Conservation (phyloP, 495 filamentous ascomycete species). For the Penicillium nucicola region DNA sequence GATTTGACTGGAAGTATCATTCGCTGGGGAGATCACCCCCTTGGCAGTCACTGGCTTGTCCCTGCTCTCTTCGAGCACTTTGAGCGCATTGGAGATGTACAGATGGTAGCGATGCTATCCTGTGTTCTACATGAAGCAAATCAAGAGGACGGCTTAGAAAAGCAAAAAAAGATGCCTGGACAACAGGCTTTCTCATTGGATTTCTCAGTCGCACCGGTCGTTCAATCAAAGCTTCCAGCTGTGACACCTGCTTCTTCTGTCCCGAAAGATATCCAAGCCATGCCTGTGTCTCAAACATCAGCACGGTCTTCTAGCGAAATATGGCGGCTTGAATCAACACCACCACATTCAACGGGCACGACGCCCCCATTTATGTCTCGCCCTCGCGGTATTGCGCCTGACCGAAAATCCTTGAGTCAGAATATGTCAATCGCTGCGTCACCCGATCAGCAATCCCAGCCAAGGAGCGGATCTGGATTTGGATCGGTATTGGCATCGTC, state of each 20-base stretch:
- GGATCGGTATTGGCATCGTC: constrained; percentile 65
- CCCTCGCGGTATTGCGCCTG: constrained; percentile 28
- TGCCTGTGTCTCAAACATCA: constrained; percentile 57
- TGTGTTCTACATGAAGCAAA: constrained; percentile 76
- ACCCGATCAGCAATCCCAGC: constrained; percentile 56
- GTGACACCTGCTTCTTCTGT: constrained; percentile 47
- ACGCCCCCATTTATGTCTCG: constrained; percentile 58
- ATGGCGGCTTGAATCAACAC: constrained; percentile 44
- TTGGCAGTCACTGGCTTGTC: constrained; percentile 73
- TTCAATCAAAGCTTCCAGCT: constrained; percentile 30
- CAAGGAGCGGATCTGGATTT: constrained; percentile 41
- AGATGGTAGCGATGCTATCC: constrained; percentile 94
- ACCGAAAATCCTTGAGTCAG: constrained; percentile 40
- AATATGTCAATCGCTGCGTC: constrained; percentile 65
- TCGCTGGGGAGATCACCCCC: constrained; percentile 82
- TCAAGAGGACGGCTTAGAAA: constrained; percentile 19
- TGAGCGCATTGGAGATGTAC: constrained; percentile 74
- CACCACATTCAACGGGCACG: constrained; percentile 57
- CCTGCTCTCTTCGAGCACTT: constrained; percentile 66
- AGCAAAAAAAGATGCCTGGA: constrained; percentile 8
- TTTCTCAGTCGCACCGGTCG: constrained; percentile 20
- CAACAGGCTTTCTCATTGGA: constrained; percentile 33
- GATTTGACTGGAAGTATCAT: constrained; percentile 52
- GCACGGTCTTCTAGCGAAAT: constrained; percentile 38
- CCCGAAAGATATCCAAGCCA: constrained; percentile 56